phyloP scores from a whole-genome alignment of 257 asterid species.

The Orobanche coerulescens region DNA sequence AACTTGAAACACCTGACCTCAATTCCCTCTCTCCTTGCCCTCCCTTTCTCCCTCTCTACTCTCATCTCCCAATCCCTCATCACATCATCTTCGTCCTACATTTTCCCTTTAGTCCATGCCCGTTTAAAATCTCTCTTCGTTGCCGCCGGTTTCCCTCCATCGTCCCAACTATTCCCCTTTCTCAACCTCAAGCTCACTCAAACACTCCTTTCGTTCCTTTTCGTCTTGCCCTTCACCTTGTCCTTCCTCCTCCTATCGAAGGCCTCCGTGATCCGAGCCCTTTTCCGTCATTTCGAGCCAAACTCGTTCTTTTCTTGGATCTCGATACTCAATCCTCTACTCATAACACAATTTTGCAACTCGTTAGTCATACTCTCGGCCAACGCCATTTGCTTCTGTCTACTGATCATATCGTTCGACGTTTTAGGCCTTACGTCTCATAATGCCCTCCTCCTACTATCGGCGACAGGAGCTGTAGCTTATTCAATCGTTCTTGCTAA shows the following conservation, averaged over 20 bases:
- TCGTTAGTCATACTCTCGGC: constrained; percentile 41
- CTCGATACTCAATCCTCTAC: constrained; percentile 21
- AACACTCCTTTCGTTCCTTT: constrained; percentile 37
- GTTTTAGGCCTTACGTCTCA: constrained; percentile 34
- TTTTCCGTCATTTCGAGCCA: constrained; percentile 11
- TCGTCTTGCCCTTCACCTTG: constrained; percentile 49
- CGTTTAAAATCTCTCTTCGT: constrained; percentile 43
- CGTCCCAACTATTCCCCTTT: constrained; percentile 43
- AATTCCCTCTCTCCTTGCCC: constrained; percentile 41
- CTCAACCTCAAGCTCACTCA: constrained; percentile 66
- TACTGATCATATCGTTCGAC: constrained; percentile 29
- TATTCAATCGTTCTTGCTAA: constrained; percentile 69
- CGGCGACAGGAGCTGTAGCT: constrained; percentile 43
- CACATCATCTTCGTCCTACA: constrained; percentile 35
- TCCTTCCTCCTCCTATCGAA: constrained; percentile 64
- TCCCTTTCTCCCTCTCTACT: constrained; percentile 54
- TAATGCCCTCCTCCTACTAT: constrained; percentile 28
- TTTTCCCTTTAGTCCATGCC: constrained; percentile 34
- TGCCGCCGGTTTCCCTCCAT: constrained; percentile 66
- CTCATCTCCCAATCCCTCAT: constrained; percentile 48
- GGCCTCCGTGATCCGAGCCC: constrained; percentile 32
- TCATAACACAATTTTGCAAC: constrained; percentile 53
- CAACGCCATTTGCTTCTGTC: constrained; percentile 59
- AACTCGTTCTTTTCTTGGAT: constrained; percentile 17
- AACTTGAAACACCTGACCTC: constrained; percentile 55